Evolutionary conservation across 176 grass and related monocot species (phyloP).

Genomic region (Olyra latifolia): DNA sequence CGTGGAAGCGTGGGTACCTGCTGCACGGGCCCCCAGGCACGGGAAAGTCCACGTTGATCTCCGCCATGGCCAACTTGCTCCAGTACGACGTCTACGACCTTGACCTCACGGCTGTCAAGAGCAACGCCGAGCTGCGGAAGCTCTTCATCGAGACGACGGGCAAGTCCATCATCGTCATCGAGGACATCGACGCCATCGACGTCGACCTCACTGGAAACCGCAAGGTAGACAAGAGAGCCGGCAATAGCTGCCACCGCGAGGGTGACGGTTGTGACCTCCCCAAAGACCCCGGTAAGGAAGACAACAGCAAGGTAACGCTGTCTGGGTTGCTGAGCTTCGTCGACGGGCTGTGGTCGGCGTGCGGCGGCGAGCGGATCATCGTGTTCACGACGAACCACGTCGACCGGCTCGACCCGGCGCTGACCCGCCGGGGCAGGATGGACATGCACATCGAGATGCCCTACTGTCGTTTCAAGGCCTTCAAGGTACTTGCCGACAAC

Average conservation of each 20-base stretch:
- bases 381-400: conserved; percentile 78
- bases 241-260: too few relatives aligned
- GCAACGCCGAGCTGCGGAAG: conserved; percentile 47
- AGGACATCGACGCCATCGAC: conserved; percentile 42
- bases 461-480: conserved; percentile 41
- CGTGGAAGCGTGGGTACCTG: conserved; percentile 55
- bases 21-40: conserved; percentile 46
- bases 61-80: conserved; percentile 46
- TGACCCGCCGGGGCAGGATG: conserved; percentile 49
- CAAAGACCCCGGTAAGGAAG: too few relatives aligned
- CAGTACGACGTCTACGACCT: conserved; percentile 47
- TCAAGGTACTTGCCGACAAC: conserved; percentile 44
- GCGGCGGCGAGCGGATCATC: conserved; percentile 69
- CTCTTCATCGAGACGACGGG: conserved; percentile 43
- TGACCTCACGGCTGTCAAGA: conserved; percentile 40
- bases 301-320: conserved; percentile 65
- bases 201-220: conserved; percentile 38
- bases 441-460: conserved; percentile 57
- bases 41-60: conserved; percentile 51
- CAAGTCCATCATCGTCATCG: not conserved
- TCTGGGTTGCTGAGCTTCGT: conserved; percentile 78
- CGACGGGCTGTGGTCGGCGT: conserved; percentile 74
- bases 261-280: not conserved
- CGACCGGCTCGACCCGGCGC: conserved; percentile 43
- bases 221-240: not conserved